Conservation (phyloP, 2,329 filamentous ascomycete species). For the Lecanicillium sp. region DNA sequence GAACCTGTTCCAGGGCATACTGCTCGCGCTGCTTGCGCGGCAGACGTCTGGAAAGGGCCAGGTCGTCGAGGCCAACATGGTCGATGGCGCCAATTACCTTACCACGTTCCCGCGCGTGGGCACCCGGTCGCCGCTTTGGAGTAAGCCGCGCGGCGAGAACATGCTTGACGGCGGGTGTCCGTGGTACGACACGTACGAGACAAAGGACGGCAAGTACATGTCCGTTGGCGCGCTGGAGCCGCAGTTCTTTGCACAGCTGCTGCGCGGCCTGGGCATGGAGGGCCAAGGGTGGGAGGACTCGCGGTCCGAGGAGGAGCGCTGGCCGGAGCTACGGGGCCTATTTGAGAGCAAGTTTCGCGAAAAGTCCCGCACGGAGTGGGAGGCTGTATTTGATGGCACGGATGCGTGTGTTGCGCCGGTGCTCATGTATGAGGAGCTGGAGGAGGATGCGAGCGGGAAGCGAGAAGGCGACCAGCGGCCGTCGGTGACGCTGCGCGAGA, state of each 20-base stretch:
- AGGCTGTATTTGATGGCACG: constrained; percentile 75
- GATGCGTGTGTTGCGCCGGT: constrained; percentile 93
- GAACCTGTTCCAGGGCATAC: constrained; percentile 70
- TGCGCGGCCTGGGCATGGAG: constrained; percentile 57
- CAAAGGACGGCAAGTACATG: constrained; percentile 68
- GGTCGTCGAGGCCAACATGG: constrained; percentile 95
- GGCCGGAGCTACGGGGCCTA: constrained; percentile 55
- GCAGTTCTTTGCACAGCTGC: constrained; percentile 65
- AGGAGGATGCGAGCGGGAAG: constrained; percentile 26
- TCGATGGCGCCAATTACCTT: constrained; percentile 76
- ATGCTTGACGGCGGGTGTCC: constrained; percentile 76
- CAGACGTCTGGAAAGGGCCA: constrained; percentile 62
- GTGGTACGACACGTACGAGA: constrained; percentile 86
- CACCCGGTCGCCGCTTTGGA: constrained; percentile 55
- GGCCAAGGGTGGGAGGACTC: constrained; percentile 40
- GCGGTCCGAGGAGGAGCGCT: constrained; percentile 53
- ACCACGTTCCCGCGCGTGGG: constrained; percentile 67
- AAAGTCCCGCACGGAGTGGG: constrained; percentile 74
- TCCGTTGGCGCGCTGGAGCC: constrained; percentile 88
- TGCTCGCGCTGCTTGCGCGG: constrained; percentile 68
- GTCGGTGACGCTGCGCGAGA: constrained; percentile 57
- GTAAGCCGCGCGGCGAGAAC: constrained; percentile 61
- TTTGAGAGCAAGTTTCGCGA: constrained; percentile 58
- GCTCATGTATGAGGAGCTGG: constrained; percentile 64
- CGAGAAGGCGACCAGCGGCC: constrained; percentile 63